Evolutionary conservation across 164 flowering plant species (phyloP), one percentile per base, ranked within the genome.

Genomic region (Aristolochia fimbriata): DNA sequence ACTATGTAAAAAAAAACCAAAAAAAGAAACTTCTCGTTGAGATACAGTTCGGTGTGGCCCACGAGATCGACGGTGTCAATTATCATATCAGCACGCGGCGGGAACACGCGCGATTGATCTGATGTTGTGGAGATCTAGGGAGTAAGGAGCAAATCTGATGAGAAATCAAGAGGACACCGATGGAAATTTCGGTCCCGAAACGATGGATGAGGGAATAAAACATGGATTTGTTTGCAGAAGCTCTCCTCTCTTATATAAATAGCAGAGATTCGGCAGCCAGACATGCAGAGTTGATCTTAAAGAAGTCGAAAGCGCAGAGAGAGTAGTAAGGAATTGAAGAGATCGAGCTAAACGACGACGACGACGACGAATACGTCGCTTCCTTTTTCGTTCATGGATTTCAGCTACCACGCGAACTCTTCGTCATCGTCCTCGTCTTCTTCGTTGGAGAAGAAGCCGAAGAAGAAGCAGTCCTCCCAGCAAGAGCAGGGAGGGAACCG

Each of bases 381-480:
- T n/a, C 10, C 31, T 49, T 12, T n/a, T n/a, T 65, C 24, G 0
- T 56, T 48, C 54, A 68, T 73, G 74, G 68, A 71, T 43, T 60
- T 67, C 62, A 57, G 15, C 13, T 25, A 54, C 49, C 41, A 64
- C 17, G 2, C 71, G 16, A 62, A 71, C 12, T 65, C 73, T 1
- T 73, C 76, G 7, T 65, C 70, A n/a, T 59, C 73, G 15, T 49
- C 70, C 23, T 25, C 67, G 12, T 23, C 63, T 16, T 56, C 60
- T 2, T 52, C 56, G 30, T 22, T 17, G 30, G 66, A 64, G 37
- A 72, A 58, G 33, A 71, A 63, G 67, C 60, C 51, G 47, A 62
- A 68, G 52, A 73, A 68, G 58, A 76, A 69, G 45, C 64, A 67
- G 24, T 65, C 65, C 13, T 27, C 5, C n/a, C n/a, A n/a, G 68